These are phyloP conservation scores for Botryococcus braunii DNA, from an alignment of 163 green algal genomes.

Conservation along the genomic window DNA sequence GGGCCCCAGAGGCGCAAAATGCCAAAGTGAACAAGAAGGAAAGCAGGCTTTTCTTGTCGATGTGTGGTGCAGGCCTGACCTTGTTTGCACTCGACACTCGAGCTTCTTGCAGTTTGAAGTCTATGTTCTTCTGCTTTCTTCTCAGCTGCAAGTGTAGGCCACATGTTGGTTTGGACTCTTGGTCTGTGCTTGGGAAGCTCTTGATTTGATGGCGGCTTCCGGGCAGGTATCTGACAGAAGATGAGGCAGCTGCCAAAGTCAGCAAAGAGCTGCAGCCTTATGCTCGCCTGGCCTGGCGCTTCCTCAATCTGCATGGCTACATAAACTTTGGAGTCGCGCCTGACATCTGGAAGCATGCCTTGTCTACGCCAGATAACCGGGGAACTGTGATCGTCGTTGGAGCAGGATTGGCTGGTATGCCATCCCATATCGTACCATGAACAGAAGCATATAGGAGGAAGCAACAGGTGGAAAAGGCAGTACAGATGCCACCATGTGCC, in stretches of 20 bases:
- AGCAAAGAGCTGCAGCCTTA: slow-evolving; percentile 17
- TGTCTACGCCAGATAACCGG: slow-evolving; percentile 1
- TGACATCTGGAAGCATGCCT: slow-evolving; percentile 14
- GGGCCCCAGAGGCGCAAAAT: too few species aligned
- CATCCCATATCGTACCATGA: too few species aligned
- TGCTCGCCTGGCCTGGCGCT: slow-evolving; percentile 30
- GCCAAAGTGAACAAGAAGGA: too few species aligned
- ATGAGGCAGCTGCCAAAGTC: slow-evolving; percentile 36
- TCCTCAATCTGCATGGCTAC: slow-evolving; percentile 58
- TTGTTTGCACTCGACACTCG: too few species aligned
- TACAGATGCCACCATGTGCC: too few species aligned
- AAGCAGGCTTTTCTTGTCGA: too few species aligned
- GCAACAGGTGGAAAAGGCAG: too few species aligned
- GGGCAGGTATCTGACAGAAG: slow-evolving; percentile 41
- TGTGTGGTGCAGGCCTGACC: too few species aligned
- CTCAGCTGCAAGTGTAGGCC: neutral
- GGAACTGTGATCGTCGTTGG: slow-evolving; percentile 79
- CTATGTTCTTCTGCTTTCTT: neutral
- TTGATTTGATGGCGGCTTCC: too few species aligned
- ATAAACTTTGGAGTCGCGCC: slow-evolving; percentile 91
- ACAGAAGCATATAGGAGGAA: too few species aligned
- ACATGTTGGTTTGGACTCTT: neutral
- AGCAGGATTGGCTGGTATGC: slow-evolving; percentile 61
- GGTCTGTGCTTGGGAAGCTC: neutral
- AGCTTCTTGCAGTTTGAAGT: neutral